Base-by-base conservation (phyloP, 192 early-diverging fungal species). In the Umbelopsis isabellina region DNA sequence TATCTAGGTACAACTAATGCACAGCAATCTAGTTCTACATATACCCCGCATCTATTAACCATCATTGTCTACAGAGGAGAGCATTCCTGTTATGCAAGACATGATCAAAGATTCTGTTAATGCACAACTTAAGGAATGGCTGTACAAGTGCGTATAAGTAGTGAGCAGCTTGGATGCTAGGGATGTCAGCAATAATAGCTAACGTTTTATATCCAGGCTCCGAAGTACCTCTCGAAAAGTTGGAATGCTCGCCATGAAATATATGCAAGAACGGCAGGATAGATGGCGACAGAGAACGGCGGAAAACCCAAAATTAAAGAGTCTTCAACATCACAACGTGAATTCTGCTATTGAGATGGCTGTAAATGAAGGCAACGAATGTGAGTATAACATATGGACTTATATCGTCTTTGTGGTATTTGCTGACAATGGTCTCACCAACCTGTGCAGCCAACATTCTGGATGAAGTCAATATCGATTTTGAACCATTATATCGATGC, bases 401-500 rank as follows among this genome's bases (percentile, higher is more conserved):
- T n/a, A 67, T 45, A 67, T 67, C 22, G 4, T 4, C 49, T 8
- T 50, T 20, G 23, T 30, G 27, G 20, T 8, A 30, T 70, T 30
- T 51, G 8, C 20, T 41, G n/a, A 46, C 12, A 23, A 41, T 10
- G 37, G 5, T 41, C 10, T 41, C 37, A 10, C 37, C 37, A 68
- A 20, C 22, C 61, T 51, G 13, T 30, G 46, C 73, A 92, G 91
- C 82, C 23, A 85, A 87, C 52, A 84, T 86, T 41, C 45, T 90
- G 47, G 88, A 91, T 23, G 85, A 89, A 15, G 79, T 92, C 23
- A 79, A 94, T 20, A 87, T 99, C 61, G 95, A 98, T 73, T 94
- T 99, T 82, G 90, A 91, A 69, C 95, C 97, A 21, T 84, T 99
- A 58, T 98, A 95, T 81, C 94, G 95, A 79, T 97, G 96, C 75